phyloP scores from a whole-genome alignment of 1,284 basidiomycete genomes.

The Puccinia novopanici region DNA sequence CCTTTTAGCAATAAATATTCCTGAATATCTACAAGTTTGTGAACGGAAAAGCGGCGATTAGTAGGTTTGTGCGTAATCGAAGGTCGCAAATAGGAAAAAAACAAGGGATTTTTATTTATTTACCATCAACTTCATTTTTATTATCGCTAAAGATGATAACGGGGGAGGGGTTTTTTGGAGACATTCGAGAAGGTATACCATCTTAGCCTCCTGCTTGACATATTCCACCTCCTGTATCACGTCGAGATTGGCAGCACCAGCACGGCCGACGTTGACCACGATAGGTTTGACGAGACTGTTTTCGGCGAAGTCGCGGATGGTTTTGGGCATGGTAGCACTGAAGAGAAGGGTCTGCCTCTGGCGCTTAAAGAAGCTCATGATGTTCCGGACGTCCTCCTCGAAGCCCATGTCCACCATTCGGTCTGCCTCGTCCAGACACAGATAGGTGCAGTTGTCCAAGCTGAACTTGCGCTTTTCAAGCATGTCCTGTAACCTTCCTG shows the following conservation, averaged over 20 bases:
- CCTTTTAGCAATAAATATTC: slow-evolving; percentile 96
- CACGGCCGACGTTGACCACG: slow-evolving; percentile 94
- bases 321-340: slow-evolving; percentile 97
- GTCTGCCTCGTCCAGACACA: slow-evolving; percentile 99
- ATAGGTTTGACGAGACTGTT: slow-evolving; percentile 89
- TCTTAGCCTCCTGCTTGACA: slow-evolving; percentile 98
- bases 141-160: slow-evolving; percentile 98
- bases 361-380: slow-evolving; percentile 96
- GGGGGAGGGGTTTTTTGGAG: slow-evolving; percentile 95
- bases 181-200: slow-evolving; percentile 97
- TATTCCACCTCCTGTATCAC: slow-evolving; percentile 97
- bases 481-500: slow-evolving; percentile 62
- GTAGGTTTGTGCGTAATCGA: background rate
- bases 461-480: slow-evolving; percentile 89
- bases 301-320: slow-evolving; percentile 97
- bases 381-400: slow-evolving; percentile 95
- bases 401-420: slow-evolving; percentile 99
- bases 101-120: slow-evolving; percentile 59
- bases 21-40: slow-evolving; percentile 76
- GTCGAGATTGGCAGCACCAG: slow-evolving; percentile 94
- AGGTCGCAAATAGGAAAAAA: background rate
- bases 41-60: background rate
- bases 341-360: slow-evolving; percentile 96
- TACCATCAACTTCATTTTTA: slow-evolving; percentile 99
- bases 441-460: slow-evolving; percentile 74